Conservation (phyloP, 306 rosid genomes). For the Dalbergia oliveri region DNA sequence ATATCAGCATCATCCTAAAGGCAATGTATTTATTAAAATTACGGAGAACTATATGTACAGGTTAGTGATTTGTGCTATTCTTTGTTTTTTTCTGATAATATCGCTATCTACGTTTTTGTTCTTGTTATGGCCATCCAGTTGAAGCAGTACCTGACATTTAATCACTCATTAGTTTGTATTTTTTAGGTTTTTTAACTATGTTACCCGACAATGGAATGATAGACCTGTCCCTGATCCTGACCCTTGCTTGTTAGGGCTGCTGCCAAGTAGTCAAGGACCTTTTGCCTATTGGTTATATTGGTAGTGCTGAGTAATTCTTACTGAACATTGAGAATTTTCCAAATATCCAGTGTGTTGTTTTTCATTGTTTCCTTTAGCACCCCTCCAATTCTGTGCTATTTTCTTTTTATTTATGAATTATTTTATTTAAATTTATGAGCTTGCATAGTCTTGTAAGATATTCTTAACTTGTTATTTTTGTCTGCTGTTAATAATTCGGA, state of each 20-base stretch:
- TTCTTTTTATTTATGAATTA: not conserved
- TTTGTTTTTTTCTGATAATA: not conserved
- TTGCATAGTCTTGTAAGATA: not conserved
- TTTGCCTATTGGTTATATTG: slow-evolving; percentile 5
- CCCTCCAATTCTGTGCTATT: not conserved
- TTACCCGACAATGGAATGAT: not conserved
- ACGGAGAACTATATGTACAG: slow-evolving; percentile 44
- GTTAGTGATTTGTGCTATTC: slow-evolving; percentile 36
- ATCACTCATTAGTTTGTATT: too few relatives aligned
- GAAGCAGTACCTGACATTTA: not conserved
- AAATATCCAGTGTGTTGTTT: not conserved
- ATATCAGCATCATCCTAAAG: slow-evolving; percentile 42
- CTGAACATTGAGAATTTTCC: not conserved
- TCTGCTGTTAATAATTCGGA: slow-evolving; percentile 19
- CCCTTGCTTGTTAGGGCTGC: not conserved
- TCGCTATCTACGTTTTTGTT: not conserved
- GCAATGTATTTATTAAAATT: slow-evolving; percentile 42
- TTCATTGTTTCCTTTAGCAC: not conserved
- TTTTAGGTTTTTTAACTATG: not conserved
- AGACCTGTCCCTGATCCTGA: not conserved
- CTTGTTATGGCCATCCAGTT: not conserved
- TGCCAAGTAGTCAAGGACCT: not conserved
- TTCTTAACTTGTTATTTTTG: not conserved
- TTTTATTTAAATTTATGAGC: not conserved
- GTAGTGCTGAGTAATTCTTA: not conserved